These are phyloP conservation scores for Sapria himalayana DNA, from an alignment of 345 rosid genomes.

Conservation along the genomic window DNA sequence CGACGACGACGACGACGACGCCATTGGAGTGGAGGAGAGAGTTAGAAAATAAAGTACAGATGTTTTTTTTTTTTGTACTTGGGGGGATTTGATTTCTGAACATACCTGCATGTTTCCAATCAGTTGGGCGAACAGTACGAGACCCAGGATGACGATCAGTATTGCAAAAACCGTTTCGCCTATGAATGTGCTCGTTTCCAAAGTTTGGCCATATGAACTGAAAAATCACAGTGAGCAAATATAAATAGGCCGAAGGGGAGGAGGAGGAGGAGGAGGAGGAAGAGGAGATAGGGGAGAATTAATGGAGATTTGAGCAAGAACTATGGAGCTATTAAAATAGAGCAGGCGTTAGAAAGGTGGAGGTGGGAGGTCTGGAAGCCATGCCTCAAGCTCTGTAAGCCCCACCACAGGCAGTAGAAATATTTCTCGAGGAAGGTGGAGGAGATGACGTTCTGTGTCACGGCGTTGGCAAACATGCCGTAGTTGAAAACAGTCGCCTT, in stretches of 20 bases:
- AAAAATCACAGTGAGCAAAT: too few relatives aligned
- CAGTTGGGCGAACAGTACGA: conserved; percentile 29
- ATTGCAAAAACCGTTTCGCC: conserved; percentile 29
- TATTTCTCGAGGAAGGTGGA: conserved; percentile 40
- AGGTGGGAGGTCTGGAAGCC: neutral
- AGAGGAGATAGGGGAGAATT: too few relatives aligned
- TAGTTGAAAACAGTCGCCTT: conserved; percentile 16
- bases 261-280: too few relatives aligned
- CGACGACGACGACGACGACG: too few relatives aligned
- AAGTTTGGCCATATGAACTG: conserved; percentile 28
- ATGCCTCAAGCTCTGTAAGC: conserved; percentile 73
- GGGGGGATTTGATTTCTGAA: too few relatives aligned
- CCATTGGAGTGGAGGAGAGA: too few relatives aligned
- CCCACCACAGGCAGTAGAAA: conserved; percentile 83
- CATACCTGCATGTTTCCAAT: conserved; percentile 44
- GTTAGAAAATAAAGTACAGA: too few relatives aligned
- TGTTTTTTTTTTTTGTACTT: too few relatives aligned
- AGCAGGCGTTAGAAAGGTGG: neutral
- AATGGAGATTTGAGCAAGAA: too few relatives aligned
- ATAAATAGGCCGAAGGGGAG: too few relatives aligned
- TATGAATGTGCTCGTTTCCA: conserved; percentile 21
- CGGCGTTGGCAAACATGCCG: conserved; percentile 47
- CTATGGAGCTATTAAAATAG: neutral
- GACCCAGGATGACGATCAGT: conserved; percentile 24
- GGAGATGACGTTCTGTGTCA: conserved; percentile 29